phyloP scores from a whole-genome alignment of 2,329 filamentous ascomycete genomes.

The Fusarium tuaranense region DNA sequence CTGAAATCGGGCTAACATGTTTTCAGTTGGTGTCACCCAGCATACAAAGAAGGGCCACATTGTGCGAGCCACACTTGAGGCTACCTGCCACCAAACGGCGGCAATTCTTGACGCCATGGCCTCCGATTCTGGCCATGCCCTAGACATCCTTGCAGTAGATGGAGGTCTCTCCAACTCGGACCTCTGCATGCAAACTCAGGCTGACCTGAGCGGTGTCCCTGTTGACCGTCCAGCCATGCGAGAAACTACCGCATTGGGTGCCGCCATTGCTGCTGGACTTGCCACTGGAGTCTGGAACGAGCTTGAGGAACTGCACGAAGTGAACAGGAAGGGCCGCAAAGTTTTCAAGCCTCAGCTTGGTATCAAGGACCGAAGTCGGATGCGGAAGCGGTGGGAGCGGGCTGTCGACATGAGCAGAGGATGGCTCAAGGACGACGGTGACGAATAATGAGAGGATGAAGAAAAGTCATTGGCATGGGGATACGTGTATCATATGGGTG shows the following conservation, averaged over 20 bases:
- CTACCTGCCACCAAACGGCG: constrained; percentile 92
- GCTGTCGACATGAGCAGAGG: constrained; percentile 70
- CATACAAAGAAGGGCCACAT: constrained; percentile 89
- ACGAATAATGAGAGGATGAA: constrained; percentile 26
- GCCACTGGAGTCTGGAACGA: constrained; percentile 83
- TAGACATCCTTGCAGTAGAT: constrained; percentile 83
- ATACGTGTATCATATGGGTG: constrained; percentile 19
- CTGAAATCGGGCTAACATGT: neutral
- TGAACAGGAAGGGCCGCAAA: constrained; percentile 77
- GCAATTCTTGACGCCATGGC: constrained; percentile 94
- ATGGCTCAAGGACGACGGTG: constrained; percentile 58
- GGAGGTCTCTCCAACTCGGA: constrained; percentile 91
- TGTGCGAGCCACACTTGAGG: constrained; percentile 88
- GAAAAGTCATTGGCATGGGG: neutral
- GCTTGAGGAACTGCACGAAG: constrained; percentile 77
- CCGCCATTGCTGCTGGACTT: constrained; percentile 90
- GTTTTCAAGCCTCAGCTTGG: constrained; percentile 77
- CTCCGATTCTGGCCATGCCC: constrained; percentile 81
- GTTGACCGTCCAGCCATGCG: constrained; percentile 89
- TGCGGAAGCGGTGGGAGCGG: constrained; percentile 66
- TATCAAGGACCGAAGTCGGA: constrained; percentile 50
- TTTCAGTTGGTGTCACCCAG: constrained; percentile 83
- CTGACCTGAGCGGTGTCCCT: constrained; percentile 84
- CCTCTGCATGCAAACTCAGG: constrained; percentile 92
- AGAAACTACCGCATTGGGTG: constrained; percentile 89